These are phyloP conservation scores for Corniculantispora saksenae DNA, from an alignment of 2,329 filamentous ascomycete species.

Conservation along the genomic window DNA sequence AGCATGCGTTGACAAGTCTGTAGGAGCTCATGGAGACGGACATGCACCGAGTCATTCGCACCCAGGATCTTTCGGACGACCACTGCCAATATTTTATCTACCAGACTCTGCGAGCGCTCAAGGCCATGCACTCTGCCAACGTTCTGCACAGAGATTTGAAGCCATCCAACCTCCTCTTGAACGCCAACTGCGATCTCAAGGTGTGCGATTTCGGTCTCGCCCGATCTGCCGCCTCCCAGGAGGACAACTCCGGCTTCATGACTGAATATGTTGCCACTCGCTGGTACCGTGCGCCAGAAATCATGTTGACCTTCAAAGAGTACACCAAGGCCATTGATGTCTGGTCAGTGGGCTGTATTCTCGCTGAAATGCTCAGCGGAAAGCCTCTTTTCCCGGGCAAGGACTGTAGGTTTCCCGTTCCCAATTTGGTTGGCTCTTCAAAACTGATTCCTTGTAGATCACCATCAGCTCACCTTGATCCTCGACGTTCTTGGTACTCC, in stretches of 20 bases:
- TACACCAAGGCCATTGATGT: conserved; percentile 99
- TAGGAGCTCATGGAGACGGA: conserved; percentile 99
- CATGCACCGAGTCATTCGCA: conserved; percentile 98
- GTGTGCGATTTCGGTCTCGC: conserved; percentile 98
- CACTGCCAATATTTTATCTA: conserved; percentile 99
- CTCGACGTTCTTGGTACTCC: conserved; percentile 96
- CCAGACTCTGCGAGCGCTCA: conserved; percentile 94
- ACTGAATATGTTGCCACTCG: conserved; percentile 99
- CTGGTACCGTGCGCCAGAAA: conserved; percentile 98
- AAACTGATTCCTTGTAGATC: conserved; percentile 58
- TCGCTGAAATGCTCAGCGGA: conserved; percentile 98
- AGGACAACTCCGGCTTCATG: conserved; percentile 99
- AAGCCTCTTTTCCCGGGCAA: conserved; percentile 98
- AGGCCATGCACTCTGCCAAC: conserved; percentile 99
- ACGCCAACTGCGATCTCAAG: conserved; percentile 98
- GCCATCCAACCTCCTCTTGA: conserved; percentile 93
- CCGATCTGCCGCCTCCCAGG: conserved; percentile 90
- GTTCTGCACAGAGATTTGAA: conserved; percentile 97
- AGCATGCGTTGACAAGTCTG: neutral
- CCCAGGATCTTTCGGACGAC: conserved; percentile 96
- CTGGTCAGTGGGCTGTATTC: conserved; percentile 97
- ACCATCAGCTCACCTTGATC: conserved; percentile 96
- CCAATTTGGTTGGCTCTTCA: neutral
- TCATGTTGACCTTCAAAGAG: conserved; percentile 99
- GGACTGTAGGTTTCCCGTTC: conserved; percentile 69